These are phyloP conservation scores for Arthrinium puccinioides DNA, from an alignment of 2,329 filamentous ascomycete species.

Conservation along the genomic window DNA sequence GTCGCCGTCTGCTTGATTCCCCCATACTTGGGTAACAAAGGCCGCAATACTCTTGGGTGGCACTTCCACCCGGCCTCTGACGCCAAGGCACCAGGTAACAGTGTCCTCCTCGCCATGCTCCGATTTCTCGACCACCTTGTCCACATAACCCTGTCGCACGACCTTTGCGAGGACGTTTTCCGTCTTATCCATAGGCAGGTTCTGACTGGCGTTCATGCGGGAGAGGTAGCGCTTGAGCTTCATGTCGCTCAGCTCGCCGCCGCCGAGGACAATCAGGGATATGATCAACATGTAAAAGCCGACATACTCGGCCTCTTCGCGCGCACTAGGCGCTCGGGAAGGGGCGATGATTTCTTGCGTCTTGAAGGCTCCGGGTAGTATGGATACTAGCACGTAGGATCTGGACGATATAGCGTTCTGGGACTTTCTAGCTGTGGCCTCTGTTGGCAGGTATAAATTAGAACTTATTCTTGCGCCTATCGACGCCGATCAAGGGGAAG, in stretches of 20 bases:
- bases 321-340: conserved; percentile 54
- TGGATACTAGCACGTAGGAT: conserved; percentile 70
- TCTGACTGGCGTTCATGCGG: conserved; percentile 67
- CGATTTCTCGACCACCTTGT: conserved; percentile 61
- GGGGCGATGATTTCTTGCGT: conserved; percentile 61
- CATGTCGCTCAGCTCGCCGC: conserved; percentile 66
- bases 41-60: conserved; percentile 68
- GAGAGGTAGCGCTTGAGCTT: conserved; percentile 71
- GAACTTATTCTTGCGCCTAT: conserved; percentile 21
- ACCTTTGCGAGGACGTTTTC: conserved; percentile 69
- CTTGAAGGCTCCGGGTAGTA: conserved; percentile 62
- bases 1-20: conserved; percentile 42
- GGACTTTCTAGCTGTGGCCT: conserved; percentile 29
- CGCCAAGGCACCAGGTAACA: conserved; percentile 77
- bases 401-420: conserved; percentile 52
- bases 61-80: conserved; percentile 79
- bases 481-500: background rate
- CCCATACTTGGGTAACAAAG: conserved; percentile 58
- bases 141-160: conserved; percentile 75
- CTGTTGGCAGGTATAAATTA: conserved; percentile 19
- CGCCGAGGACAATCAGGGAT: conserved; percentile 66
- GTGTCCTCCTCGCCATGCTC: conserved; percentile 61
- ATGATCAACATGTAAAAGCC: conserved; percentile 78
- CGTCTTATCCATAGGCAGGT: conserved; percentile 68
- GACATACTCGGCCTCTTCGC: conserved; percentile 70